Conservation (phyloP, 164 flowering plant genomes). For the Sextonia rubra region DNA sequence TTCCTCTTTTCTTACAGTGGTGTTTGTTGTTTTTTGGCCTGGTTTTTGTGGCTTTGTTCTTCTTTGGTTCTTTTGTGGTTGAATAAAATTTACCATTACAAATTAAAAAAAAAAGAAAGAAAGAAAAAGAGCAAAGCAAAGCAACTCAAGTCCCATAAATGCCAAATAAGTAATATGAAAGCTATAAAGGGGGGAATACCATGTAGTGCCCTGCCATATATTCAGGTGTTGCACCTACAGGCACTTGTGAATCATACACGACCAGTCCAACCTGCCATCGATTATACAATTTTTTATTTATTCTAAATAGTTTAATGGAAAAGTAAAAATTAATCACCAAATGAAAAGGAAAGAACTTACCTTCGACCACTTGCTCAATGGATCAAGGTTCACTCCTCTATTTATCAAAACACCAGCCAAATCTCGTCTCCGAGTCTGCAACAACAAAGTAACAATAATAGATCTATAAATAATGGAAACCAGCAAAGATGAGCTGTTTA, state of each 20-base stretch:
- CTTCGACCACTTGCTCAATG: slow-evolving; percentile 97
- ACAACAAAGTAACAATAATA: background rate
- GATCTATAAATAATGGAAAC: too few species aligned
- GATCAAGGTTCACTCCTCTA: slow-evolving; percentile 91
- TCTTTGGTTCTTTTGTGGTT: too few species aligned
- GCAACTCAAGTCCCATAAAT: background rate
- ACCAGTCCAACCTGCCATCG: slow-evolving; percentile 85
- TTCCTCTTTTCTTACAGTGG: too few species aligned
- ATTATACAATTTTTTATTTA: background rate
- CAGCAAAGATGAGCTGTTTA: too few species aligned
- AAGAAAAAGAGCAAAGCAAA: too few species aligned
- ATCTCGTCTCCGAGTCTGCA: slow-evolving; percentile 83
- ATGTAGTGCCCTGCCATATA: slow-evolving; percentile 98
- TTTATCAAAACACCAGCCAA: slow-evolving; percentile 83
- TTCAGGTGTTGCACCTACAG: slow-evolving; percentile 98
- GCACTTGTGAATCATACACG: slow-evolving; percentile 96
- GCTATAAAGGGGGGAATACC: slow-evolving; percentile 32
- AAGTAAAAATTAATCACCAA: background rate
- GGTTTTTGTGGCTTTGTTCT: too few species aligned
- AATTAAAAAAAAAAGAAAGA: too few species aligned
- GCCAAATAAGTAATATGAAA: background rate
- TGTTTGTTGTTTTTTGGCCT: too few species aligned
- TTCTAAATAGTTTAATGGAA: background rate
- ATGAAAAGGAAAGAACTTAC: slow-evolving; percentile 30
- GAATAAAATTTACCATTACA: too few species aligned